A percentile compares a stretch with the other conserved stretches of the same genome.
Conservation (phyloP, 495 filamentous ascomycete genomes). For the Cercophora samala region DNA sequence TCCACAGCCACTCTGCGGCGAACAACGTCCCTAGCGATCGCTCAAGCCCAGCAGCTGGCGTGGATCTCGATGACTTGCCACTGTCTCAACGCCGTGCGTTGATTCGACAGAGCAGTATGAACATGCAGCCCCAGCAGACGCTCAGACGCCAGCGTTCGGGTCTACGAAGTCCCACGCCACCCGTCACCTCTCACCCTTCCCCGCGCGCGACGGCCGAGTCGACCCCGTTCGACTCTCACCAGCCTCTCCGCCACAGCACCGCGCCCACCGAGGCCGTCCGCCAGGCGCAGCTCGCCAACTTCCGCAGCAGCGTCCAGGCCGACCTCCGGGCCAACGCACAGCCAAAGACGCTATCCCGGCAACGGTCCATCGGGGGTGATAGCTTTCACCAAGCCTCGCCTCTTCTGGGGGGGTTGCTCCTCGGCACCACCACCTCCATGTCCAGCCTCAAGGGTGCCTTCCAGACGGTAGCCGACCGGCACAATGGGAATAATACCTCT, state of each 20-base stretch:
- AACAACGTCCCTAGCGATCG: conserved; percentile 27
- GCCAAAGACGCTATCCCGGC: neutral
- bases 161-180: conserved; percentile 17
- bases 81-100: conserved; percentile 64
- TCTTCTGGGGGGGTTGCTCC: neutral
- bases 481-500: neutral
- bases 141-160: neutral
- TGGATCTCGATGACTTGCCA: conserved; percentile 63
- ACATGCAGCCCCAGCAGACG: conserved; percentile 13
- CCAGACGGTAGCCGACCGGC: neutral
- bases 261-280: conserved; percentile 44
- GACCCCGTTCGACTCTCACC: conserved; percentile 53
- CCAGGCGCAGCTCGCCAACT: conserved; percentile 66
- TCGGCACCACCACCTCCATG: conserved; percentile 16
- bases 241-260: conserved; percentile 48
- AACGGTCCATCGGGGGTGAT: conserved; percentile 20
- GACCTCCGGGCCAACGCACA: conserved; percentile 46
- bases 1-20: conserved; percentile 17
- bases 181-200: conserved; percentile 11
- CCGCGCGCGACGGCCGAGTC: conserved; percentile 28
- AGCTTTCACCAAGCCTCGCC: neutral
- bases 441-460: conserved; percentile 20
- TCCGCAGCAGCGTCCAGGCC: conserved; percentile 66
- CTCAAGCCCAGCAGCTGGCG: conserved; percentile 12
- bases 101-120: conserved; percentile 44